phyloP scores from a whole-genome alignment of 2,329 filamentous ascomycete species.

The Aspergillus fumigatiaffinis region DNA sequence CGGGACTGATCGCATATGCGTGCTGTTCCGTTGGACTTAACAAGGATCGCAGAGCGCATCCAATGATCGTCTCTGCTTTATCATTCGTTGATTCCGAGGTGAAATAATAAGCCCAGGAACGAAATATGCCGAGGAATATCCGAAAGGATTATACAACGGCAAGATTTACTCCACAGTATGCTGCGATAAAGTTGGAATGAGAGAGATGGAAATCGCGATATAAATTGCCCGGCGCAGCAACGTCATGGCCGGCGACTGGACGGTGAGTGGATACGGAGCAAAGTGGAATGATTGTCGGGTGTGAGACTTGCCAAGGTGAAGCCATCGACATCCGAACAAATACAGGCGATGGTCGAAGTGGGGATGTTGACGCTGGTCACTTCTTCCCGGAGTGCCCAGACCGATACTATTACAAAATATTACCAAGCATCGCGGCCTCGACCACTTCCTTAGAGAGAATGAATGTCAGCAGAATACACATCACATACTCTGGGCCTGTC shows the following conservation, averaged over 20 bases:
- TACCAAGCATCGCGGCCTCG: slow-evolving; percentile 8
- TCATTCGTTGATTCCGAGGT: too few species aligned
- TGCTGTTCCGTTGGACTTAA: background rate
- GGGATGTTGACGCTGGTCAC: background rate
- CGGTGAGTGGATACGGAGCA: background rate
- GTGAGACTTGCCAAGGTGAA: background rate
- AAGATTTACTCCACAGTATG: background rate
- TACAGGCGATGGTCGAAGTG: background rate
- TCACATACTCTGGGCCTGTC: too few species aligned
- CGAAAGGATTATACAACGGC: background rate
- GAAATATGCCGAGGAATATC: background rate
- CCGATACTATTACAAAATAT: slow-evolving; percentile 5
- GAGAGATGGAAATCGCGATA: background rate
- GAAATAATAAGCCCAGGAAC: background rate
- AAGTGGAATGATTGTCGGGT: background rate
- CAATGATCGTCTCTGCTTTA: background rate
- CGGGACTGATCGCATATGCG: background rate
- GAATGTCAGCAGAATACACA: background rate
- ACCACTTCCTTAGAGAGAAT: background rate
- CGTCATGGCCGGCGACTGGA: background rate
- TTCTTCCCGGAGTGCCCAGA: background rate
- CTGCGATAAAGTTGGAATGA: background rate
- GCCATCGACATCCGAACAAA: background rate
- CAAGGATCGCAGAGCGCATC: background rate
- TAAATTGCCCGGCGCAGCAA: background rate